phyloP scores from a whole-genome alignment of 2,329 filamentous ascomycete species.

The Botrytis hyacinthi region DNA sequence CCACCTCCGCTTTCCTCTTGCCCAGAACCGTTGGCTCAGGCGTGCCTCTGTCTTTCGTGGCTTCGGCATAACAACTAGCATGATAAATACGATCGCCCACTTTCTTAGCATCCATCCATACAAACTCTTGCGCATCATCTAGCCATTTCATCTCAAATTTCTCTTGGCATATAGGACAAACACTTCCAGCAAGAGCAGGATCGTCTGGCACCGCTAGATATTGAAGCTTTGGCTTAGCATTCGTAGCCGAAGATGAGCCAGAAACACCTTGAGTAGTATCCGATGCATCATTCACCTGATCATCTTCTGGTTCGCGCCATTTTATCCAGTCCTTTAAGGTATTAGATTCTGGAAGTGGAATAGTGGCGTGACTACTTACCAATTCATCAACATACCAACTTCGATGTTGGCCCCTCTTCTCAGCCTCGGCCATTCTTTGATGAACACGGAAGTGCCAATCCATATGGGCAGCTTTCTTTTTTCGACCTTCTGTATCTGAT shows the following conservation, averaged over 20 bases:
- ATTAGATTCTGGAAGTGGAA: not conserved
- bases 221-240: slow-evolving; percentile 53
- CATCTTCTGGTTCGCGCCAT: slow-evolving; percentile 75
- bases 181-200: slow-evolving; percentile 67
- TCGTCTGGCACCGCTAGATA: slow-evolving; percentile 86
- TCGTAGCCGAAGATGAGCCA: slow-evolving; percentile 41
- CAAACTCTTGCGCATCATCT: slow-evolving; percentile 91
- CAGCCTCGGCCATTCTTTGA: slow-evolving; percentile 79
- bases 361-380: slow-evolving; percentile 48
- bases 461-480: slow-evolving; percentile 86
- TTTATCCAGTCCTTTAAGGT: slow-evolving; percentile 78
- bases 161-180: slow-evolving; percentile 94
- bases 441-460: slow-evolving; percentile 99
- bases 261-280: slow-evolving; percentile 42
- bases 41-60: slow-evolving; percentile 62
- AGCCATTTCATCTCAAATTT: slow-evolving; percentile 91
- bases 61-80: slow-evolving; percentile 83
- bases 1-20: slow-evolving; percentile 70
- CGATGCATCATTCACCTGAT: slow-evolving; percentile 47
- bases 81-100: slow-evolving; percentile 82
- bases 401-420: slow-evolving; percentile 82
- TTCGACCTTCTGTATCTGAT: slow-evolving; percentile 71
- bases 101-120: slow-evolving; percentile 86
- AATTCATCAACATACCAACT: slow-evolving; percentile 93
- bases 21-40: slow-evolving; percentile 63